A percentile compares a stretch with the other conserved stretches of the same genome.
Evolutionary conservation across 345 rosid genomes (phyloP).

Genomic region (Trapa bicornis): DNA sequence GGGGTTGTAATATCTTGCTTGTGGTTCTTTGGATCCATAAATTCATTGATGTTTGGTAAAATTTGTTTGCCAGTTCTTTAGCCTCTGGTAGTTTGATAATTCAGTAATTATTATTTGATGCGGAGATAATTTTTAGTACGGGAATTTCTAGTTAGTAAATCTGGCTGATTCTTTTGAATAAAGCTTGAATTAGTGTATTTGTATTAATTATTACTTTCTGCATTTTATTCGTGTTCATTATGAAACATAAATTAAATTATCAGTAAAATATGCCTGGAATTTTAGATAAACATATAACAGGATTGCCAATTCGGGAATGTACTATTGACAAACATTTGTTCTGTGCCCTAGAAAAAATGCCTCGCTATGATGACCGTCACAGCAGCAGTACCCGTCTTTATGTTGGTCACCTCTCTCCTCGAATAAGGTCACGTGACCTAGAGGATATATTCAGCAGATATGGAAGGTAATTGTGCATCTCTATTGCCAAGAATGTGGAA

Average conservation of each 20-base stretch:
- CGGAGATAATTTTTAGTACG: neutral
- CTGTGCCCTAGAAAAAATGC: slow-evolving; percentile 30
- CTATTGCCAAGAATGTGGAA: neutral
- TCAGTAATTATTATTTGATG: neutral
- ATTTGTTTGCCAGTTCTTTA: neutral
- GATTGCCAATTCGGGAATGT: neutral
- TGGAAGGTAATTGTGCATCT: slow-evolving; percentile 38
- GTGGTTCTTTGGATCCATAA: too few species aligned
- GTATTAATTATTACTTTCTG: too few species aligned
- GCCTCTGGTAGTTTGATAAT: neutral
- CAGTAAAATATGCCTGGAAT: too few species aligned
- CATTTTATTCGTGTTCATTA: too few species aligned
- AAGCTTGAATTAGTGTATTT: too few species aligned
- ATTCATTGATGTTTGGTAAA: too few species aligned
- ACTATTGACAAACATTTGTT: neutral
- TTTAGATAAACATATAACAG: neutral
- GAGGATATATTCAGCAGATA: slow-evolving; percentile 65
- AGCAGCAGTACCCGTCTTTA: slow-evolving; percentile 57
- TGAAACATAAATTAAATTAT: too few species aligned
- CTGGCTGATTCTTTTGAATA: too few species aligned
- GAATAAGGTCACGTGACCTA: slow-evolving; percentile 59
- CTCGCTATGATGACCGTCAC: slow-evolving; percentile 58
- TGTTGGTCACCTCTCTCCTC: slow-evolving; percentile 56
- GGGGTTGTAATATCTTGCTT: neutral
- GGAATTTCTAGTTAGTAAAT: neutral